Conservation (phyloP, 1,139 yeast genomes). For the Zygoascus sp. region DNA sequence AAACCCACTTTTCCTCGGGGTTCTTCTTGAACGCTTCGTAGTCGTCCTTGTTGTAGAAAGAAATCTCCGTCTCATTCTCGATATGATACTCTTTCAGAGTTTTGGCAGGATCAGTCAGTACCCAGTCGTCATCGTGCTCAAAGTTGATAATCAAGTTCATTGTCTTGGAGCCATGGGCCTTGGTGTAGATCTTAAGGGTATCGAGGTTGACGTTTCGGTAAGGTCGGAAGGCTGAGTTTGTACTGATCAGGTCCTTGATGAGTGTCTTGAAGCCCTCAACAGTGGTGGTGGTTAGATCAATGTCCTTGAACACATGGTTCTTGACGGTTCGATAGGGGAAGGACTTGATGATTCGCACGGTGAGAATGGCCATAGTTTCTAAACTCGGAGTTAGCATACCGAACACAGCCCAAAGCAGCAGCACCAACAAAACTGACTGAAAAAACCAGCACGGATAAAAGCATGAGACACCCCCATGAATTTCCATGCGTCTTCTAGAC, state of each 20-base stretch:
- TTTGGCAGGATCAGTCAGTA: conserved; percentile 45
- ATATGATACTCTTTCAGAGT: conserved; percentile 63
- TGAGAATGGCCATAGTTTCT: conserved; percentile 61
- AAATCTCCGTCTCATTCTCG: conserved; percentile 85
- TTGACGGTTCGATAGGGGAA: conserved; percentile 90
- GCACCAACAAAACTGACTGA: too few relatives aligned
- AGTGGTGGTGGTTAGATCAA: conserved; percentile 68
- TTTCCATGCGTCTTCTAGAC: conserved; percentile 19
- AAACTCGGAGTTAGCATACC: conserved; percentile 6
- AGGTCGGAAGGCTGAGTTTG: conserved; percentile 72
- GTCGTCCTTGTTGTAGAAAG: conserved; percentile 63
- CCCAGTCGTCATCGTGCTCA: conserved; percentile 75
- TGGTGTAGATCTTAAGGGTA: conserved; percentile 79
- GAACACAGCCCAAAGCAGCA: too few relatives aligned
- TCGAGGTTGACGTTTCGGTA: conserved; percentile 75
- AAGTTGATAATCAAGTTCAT: conserved; percentile 88
- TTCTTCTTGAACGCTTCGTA: conserved; percentile 66
- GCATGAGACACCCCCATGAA: not conserved
- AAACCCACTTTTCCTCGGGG: conserved; percentile 84
- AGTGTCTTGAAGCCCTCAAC: conserved; percentile 54
- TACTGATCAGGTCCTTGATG: conserved; percentile 45
- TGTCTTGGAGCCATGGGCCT: conserved; percentile 93
- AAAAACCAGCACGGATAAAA: too few relatives aligned
- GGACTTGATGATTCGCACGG: conserved; percentile 82
- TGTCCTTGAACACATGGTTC: conserved; percentile 65